Conservation (phyloP, 768 basidiomycete genomes). For the Pleurotus giganteus region DNA sequence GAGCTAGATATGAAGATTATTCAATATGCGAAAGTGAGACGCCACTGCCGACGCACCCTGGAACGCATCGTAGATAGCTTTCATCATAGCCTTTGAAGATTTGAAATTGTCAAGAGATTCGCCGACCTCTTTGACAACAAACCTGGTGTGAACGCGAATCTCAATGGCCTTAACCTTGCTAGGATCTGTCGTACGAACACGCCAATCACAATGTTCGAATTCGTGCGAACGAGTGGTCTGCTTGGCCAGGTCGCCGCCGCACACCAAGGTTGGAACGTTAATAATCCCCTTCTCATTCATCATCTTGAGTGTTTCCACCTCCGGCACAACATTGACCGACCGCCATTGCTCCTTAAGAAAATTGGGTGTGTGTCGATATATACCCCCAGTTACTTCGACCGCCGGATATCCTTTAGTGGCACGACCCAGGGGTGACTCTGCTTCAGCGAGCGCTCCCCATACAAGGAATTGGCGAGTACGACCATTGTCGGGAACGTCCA, state of each 20-base stretch:
- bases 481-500: not conserved
- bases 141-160: not conserved
- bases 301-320: not conserved
- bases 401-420: constrained; percentile 6
- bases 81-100: not conserved
- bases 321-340: not conserved
- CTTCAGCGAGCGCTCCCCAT: constrained; percentile 6
- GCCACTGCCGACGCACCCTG: not conserved
- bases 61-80: not conserved
- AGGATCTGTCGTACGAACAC: not conserved
- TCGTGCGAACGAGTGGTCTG: not conserved
- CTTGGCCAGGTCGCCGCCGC: constrained; percentile 12
- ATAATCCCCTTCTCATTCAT: not conserved
- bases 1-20: not conserved
- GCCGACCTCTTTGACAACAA: not conserved
- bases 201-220: constrained; percentile 9
- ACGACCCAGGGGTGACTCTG: constrained; percentile 5
- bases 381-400: not conserved
- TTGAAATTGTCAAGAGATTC: not conserved
- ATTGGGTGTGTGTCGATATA: not conserved
- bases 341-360: constrained; percentile 11
- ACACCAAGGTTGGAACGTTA: constrained; percentile 1
- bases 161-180: not conserved
- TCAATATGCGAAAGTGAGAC: not conserved
- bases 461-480: not conserved